These are phyloP conservation scores for Jaltomata sinuosa DNA, from an alignment of 257 asterid genomes.

Conservation along the genomic window DNA sequence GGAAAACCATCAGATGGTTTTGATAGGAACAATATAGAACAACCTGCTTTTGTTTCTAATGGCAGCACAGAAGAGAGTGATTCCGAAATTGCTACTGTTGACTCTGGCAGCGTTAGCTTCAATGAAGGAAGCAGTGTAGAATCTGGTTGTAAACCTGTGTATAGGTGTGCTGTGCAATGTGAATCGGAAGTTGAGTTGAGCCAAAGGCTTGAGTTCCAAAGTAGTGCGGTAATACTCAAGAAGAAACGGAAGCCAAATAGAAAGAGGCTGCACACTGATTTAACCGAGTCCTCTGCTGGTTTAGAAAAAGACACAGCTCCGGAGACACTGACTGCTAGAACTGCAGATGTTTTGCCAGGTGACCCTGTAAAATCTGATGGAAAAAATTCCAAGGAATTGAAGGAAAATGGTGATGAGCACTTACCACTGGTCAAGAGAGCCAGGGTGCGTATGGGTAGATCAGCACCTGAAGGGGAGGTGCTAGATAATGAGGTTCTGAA, in stretches of 20 bases:
- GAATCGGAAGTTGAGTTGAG: conserved; percentile 40
- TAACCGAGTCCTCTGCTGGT: conserved; percentile 25
- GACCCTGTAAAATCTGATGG: conserved; percentile 35
- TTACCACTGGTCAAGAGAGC: conserved; percentile 89
- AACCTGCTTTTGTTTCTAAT: conserved; percentile 48
- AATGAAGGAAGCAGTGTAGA: conserved; percentile 55
- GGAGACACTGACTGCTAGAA: conserved; percentile 30
- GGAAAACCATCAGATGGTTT: conserved; percentile 51
- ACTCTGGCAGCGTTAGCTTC: conserved; percentile 49
- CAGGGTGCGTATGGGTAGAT: conserved; percentile 80
- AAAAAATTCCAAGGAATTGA: conserved; percentile 37
- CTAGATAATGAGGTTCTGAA: conserved; percentile 20
- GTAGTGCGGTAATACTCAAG: conserved; percentile 40
- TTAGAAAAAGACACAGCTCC: conserved; percentile 24
- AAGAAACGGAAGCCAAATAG: conserved; percentile 68
- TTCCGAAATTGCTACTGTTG: conserved; percentile 51
- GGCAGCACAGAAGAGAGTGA: conserved; percentile 51
- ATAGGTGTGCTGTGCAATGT: conserved; percentile 27
- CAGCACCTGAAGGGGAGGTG: conserved; percentile 34
- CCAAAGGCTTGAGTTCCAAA: conserved; percentile 55
- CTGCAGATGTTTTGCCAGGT: conserved; percentile 26
- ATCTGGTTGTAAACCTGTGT: conserved; percentile 36
- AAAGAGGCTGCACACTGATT: conserved; percentile 45
- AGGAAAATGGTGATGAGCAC: conserved; percentile 85
- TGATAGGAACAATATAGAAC: conserved; percentile 34